Base-by-base conservation (phyloP, 352 stramenopile genomes). In the Thalassiosira hispida region DNA sequence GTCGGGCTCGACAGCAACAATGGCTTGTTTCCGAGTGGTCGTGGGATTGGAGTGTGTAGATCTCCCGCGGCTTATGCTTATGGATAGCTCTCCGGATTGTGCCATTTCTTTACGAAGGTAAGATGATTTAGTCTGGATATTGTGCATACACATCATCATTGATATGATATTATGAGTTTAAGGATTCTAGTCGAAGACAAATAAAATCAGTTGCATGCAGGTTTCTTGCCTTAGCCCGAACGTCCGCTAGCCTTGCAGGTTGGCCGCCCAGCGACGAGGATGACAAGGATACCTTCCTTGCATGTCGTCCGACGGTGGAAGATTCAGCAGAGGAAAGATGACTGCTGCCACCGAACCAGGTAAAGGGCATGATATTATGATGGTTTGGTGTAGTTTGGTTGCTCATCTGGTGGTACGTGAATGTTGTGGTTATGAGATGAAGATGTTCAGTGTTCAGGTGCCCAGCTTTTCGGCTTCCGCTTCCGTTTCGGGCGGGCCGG, bases 1-100 rank as follows among this genome's bases (percentile, higher is more conserved):
- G 23, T 79, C 71, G 1, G 56, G 23, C 27, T 79, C 71, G 29
- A 79, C 56, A 11, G 71, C 71, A 23, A 79, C 53, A 38, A 79
- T 73, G 20, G 27, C 23, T 12, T 65, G 33, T 42, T 44, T 35
- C 14, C 16, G n/a, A 1, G 64, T 14, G 20, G 22, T 18, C 22
- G 16, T 44, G 4, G 31, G 8, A 38, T 29, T 52, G 14, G 8
- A 51, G 16, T 57, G 22, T 14, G 12, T 31, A 8, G 23, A 31
- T 14, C n/a, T 55, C 14, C 18, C 4, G 1, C 2, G 23, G 23
- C 44, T 25, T 56, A 11, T 55, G 46, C 49, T 22, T 49, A 57
- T 11, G 49, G 35, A n/a, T 22, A 42, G 18, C 47, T 55, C 29
- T 6, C 29, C 33, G 31, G 46, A 55, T 55, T 55, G 46, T 9